Evolutionary conservation across 2,329 filamentous ascomycete species (phyloP).

Genomic region (Arthrobotrys musiformis): DNA sequence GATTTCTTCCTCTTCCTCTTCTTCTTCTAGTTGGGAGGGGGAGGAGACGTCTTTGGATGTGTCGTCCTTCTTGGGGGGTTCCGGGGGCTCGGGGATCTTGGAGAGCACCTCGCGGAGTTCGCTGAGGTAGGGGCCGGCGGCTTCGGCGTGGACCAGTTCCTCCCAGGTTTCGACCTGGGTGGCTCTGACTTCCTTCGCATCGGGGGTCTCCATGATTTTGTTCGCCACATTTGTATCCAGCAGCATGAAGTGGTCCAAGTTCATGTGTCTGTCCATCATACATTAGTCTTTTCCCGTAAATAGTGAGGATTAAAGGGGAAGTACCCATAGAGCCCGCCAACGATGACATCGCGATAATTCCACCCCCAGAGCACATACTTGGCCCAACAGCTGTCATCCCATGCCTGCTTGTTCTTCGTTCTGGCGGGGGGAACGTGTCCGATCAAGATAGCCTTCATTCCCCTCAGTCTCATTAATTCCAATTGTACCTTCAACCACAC

Average conservation of each 20-base stretch:
- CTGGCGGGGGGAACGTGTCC: conserved; percentile 93
- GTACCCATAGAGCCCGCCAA: conserved; percentile 75
- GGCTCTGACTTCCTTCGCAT: neutral
- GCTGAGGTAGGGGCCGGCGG: conserved; percentile 42
- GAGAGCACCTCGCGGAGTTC: conserved; percentile 53
- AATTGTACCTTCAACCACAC: conserved; percentile 95
- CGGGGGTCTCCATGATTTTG: conserved; percentile 56
- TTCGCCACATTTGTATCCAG: conserved; percentile 75
- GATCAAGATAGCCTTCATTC: conserved; percentile 93
- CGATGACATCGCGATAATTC: conserved; percentile 89
- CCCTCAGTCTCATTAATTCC: conserved; percentile 79
- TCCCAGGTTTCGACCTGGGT: conserved; percentile 40
- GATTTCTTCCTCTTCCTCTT: neutral
- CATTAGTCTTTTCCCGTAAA: conserved; percentile 1
- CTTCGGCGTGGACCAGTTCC: conserved; percentile 24
- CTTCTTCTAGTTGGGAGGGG: neutral
- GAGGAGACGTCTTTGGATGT: neutral
- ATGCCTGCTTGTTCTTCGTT: conserved; percentile 83
- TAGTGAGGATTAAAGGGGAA: neutral
- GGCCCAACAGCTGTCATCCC: conserved; percentile 97
- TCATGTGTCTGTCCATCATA: conserved; percentile 77
- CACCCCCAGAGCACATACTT: conserved; percentile 92
- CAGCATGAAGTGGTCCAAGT: conserved; percentile 95
- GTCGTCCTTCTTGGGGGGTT: conserved; percentile 14
- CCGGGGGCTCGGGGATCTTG: conserved; percentile 37